Conservation (phyloP, 2,329 filamentous ascomycete genomes). For the Paracoccidioides brasiliensis region DNA sequence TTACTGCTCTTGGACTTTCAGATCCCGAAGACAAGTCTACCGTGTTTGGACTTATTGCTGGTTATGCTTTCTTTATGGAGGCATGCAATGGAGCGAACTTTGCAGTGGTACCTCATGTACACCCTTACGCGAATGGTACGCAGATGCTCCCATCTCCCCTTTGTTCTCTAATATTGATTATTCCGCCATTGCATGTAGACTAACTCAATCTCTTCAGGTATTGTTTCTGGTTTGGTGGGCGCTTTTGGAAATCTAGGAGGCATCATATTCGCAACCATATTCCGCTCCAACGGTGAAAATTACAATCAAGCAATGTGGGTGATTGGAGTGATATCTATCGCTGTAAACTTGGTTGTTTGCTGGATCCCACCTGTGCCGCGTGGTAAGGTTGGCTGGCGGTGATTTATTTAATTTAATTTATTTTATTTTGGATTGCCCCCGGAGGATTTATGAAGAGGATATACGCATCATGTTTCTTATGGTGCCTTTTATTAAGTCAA, state of each 20-base stretch:
- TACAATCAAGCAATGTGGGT: constrained; percentile 68
- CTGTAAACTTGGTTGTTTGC: constrained; percentile 50
- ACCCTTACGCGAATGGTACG: constrained; percentile 65
- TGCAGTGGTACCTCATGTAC: constrained; percentile 73
- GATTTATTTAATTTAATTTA: background rate
- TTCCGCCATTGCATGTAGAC: background rate
- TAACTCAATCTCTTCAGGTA: constrained; percentile 22
- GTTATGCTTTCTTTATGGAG: constrained; percentile 71
- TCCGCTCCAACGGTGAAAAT: constrained; percentile 56
- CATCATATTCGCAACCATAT: constrained; percentile 70
- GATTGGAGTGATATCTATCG: constrained; percentile 63
- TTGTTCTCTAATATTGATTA: background rate
- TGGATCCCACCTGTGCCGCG: constrained; percentile 50
- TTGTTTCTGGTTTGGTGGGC: constrained; percentile 64
- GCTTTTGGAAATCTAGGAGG: constrained; percentile 75
- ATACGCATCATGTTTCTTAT: too few relatives aligned
- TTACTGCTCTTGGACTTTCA: constrained; percentile 49
- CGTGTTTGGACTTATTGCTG: constrained; percentile 64
- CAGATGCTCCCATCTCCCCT: constrained; percentile 1
- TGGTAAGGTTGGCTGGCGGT: constrained; percentile 35
- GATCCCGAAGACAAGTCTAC: constrained; percentile 49
- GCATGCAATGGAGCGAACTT: constrained; percentile 80
- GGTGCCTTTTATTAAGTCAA: too few relatives aligned
- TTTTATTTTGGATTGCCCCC: too few relatives aligned
- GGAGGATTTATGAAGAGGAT: too few relatives aligned